Base-by-base conservation (phyloP, 768 basidiomycete genomes). In the Xerocomellus chrysenteron region DNA sequence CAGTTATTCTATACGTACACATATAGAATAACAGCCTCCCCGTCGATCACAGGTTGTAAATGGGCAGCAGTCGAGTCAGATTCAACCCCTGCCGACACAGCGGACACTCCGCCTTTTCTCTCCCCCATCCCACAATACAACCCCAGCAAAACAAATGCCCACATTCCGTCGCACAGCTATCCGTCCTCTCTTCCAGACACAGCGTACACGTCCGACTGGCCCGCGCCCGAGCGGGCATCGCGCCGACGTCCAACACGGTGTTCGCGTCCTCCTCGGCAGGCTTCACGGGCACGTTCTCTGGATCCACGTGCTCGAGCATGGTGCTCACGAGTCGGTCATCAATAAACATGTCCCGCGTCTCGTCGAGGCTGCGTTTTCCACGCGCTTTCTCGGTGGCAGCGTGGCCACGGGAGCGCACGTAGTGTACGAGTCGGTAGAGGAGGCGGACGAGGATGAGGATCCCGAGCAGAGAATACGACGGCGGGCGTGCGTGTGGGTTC, bases 111-210 rank as follows among this genome's bases (percentile, higher is more conserved):
- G 91, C 80, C 83, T 92, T 94, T 70, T 94, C 92, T 68, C 87
- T 77, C 14, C 88, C 91, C 92, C 92, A 94, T 11, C 86, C 89
- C 43, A 90, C 84, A 40, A 94, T 90, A 64, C 92, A 94, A 62
- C 79, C 84, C 92, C 92, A 94, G 62, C 92, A 93, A 68, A 94
- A 94, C 45, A 94, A 66, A 70, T 94, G 92, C 0, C 92, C 92
- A 61, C 92, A 94, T 69, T 94, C 92, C 0, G 92, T 94, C 30
- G 87, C 83, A 66, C 86, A 87, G 61, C 84, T 92, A 55, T 86
- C 82, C 0, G 88, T 91, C 62, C 92, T 80, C 69, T 92, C 90
- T 63, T 94, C 92, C 49, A 94, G 73, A 65, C 92, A 94, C 28
- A 94, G 77, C 5, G 91, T 92, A 60, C 92, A 94, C 57, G 79